Base-by-base conservation (phyloP, 768 basidiomycete genomes). In the Lactifluus hygrophoroides region DNA sequence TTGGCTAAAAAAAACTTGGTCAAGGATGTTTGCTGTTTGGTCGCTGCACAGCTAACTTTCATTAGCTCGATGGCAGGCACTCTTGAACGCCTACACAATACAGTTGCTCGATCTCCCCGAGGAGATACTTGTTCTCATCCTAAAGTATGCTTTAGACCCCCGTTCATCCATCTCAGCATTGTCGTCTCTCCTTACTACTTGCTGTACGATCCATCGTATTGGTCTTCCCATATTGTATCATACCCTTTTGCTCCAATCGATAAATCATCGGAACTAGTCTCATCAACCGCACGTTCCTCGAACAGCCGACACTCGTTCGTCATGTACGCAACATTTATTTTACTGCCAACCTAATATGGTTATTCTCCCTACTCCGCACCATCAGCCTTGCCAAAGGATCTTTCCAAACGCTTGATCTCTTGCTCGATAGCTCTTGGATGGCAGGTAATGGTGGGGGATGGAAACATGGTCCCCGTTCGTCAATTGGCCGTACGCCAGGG, bases 181-280 rank as follows among this genome's bases (percentile, higher is more conserved):
- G 3, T 25, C 21, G 2, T 23, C 49, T 37, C 43, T 56, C 21
- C 54, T 60, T 14, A 46, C 54, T 14, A 46, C 54, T 21, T 60
- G 59, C 28, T 49, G 30, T 11, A 51, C 54, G 2, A 23, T 60
- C 28, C 43, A 60, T 28, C 59, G 59, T 17, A 60, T 60, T 16
- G 54, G 59, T 16, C 42, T 51, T 30, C 59, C 59, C 23, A 46
- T 56, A 38, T 19, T 60, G 38, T 60, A 60, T 32, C 59, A 11
- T 32, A 51, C 54, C 28, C 19, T 60, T 17, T 17, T 45, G n/a
- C 28, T 56, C 14, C 35, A 21, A 50, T 32, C 47, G n/a, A 27
- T 6, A 30, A 38, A 11, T 10, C 32, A n/a, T n/a, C 10, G 32
- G 5, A 5, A 38, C 54, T 25, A 19, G 1, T 10, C n/a, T 16